Percentiles rank a stretch among this genome's conserved stretches.
Conservation (phyloP, 768 basidiomycete species). For the Termitomyces sp. region DNA sequence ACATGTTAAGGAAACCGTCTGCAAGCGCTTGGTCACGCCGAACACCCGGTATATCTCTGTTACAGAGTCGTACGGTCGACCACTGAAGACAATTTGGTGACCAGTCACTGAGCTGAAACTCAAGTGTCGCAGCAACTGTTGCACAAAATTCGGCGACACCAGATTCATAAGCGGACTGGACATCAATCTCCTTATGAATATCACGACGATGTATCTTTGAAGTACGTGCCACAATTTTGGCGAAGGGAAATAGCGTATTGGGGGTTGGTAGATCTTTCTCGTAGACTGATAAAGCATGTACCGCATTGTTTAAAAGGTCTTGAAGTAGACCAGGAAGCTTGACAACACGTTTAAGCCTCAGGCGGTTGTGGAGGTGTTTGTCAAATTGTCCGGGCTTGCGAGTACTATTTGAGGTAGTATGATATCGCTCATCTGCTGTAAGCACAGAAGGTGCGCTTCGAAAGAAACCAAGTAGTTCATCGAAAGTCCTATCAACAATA, state of each 20-base stretch:
- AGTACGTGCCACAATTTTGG: background rate
- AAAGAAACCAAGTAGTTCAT: background rate
- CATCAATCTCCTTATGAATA: background rate
- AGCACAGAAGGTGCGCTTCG: background rate
- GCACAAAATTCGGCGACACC: background rate
- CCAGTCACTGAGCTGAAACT: background rate
- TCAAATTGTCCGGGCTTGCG: background rate
- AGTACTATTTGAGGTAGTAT: background rate
- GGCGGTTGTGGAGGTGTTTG: background rate
- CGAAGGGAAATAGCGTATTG: background rate
- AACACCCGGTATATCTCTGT: background rate
- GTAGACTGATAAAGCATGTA: background rate
- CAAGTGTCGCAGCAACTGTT: background rate
- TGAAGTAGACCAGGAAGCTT: background rate
- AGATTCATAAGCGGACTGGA: background rate
- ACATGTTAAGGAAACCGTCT: conserved; percentile 1
- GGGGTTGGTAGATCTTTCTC: background rate
- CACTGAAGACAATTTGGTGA: background rate
- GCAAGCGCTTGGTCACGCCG: background rate
- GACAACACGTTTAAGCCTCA: background rate
- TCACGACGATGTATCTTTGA: background rate
- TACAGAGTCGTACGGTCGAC: background rate
- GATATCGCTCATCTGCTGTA: background rate
- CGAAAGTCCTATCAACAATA: background rate
- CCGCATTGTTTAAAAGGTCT: background rate